Evolutionary conservation across 176 grass and related monocot genomes (phyloP).

Genomic region (Carex littledalei): DNA sequence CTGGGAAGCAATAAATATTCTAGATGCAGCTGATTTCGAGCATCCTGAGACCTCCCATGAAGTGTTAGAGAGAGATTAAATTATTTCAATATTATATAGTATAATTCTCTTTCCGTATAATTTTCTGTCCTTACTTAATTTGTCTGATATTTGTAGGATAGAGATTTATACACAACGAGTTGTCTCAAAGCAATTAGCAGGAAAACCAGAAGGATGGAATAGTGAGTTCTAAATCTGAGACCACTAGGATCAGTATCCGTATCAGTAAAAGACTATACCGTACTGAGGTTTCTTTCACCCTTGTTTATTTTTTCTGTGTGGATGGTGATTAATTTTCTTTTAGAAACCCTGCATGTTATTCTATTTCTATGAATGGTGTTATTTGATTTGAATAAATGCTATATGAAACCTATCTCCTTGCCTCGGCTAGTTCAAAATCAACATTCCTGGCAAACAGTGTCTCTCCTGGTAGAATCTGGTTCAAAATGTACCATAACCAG

Average conservation of each 20-base stretch:
- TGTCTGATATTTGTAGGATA: conserved; percentile 24
- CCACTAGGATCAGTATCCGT: background rate
- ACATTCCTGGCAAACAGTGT: no score
- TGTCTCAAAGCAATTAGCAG: conserved; percentile 53
- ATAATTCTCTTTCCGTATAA: background rate
- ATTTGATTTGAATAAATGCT: background rate
- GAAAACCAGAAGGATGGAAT: conserved; percentile 71
- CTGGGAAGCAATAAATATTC: conserved; percentile 68
- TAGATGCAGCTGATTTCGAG: conserved; percentile 55
- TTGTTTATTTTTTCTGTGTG: background rate
- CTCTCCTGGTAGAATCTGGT: background rate
- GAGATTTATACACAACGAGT: conserved; percentile 65
- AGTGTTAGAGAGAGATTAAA: conserved; percentile 32
- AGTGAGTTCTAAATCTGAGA: conserved; percentile 41
- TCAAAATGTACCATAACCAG: background rate
- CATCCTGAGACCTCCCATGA: conserved; percentile 48
- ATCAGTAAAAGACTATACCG: background rate
- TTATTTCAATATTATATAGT: background rate
- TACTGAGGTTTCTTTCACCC: no score
- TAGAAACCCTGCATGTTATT: background rate
- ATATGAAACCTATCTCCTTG: background rate
- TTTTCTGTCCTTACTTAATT: background rate
- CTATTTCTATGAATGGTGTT: background rate
- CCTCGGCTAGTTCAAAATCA: no score
- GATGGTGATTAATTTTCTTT: background rate